Conservation (phyloP, 2,329 filamentous ascomycete species). For the Epichloe coenophiala region DNA sequence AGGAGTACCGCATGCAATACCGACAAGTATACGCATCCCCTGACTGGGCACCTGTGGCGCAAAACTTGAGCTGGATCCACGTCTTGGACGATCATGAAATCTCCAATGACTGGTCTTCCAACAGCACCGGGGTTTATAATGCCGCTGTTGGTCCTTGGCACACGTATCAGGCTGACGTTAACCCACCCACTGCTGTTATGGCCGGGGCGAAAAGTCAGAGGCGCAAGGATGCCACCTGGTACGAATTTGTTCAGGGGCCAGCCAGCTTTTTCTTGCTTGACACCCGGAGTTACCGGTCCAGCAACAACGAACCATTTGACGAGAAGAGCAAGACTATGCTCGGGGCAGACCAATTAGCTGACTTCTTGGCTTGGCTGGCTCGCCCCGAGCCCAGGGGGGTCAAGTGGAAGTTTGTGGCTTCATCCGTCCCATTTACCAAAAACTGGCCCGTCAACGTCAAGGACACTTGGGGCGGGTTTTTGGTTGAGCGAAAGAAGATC, state of each 20-base stretch:
- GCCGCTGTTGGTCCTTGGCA: slow-evolving; percentile 74
- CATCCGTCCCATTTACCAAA: slow-evolving; percentile 88
- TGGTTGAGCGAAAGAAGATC: slow-evolving; percentile 62
- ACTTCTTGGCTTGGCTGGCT: slow-evolving; percentile 65
- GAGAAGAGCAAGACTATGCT: slow-evolving; percentile 73
- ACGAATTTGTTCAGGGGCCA: slow-evolving; percentile 77
- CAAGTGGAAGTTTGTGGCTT: slow-evolving; percentile 86
- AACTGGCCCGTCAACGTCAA: slow-evolving; percentile 84
- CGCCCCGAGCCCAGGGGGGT: slow-evolving; percentile 65
- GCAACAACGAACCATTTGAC: slow-evolving; percentile 44
- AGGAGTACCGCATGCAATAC: slow-evolving; percentile 83
- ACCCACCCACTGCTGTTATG: slow-evolving; percentile 57
- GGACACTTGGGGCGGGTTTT: slow-evolving; percentile 91
- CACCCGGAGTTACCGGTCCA: slow-evolving; percentile 74
- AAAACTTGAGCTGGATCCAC: slow-evolving; percentile 91
- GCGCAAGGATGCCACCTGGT: slow-evolving; percentile 59
- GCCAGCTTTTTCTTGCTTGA: slow-evolving; percentile 93
- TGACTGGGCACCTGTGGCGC: slow-evolving; percentile 65
- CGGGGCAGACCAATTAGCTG: slow-evolving; percentile 61
- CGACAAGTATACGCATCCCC: slow-evolving; percentile 91
- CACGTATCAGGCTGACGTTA: slow-evolving; percentile 72
- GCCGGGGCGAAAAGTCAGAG: slow-evolving; percentile 26
- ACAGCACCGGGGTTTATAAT: slow-evolving; percentile 32
- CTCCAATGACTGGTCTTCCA: slow-evolving; percentile 66
- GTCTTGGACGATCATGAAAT: slow-evolving; percentile 97